Percentiles rank a stretch among this genome's conserved stretches.
phyloP scores from a whole-genome alignment of 2,329 filamentous ascomycete genomes.

The Colletotrichum ledebouriae region DNA sequence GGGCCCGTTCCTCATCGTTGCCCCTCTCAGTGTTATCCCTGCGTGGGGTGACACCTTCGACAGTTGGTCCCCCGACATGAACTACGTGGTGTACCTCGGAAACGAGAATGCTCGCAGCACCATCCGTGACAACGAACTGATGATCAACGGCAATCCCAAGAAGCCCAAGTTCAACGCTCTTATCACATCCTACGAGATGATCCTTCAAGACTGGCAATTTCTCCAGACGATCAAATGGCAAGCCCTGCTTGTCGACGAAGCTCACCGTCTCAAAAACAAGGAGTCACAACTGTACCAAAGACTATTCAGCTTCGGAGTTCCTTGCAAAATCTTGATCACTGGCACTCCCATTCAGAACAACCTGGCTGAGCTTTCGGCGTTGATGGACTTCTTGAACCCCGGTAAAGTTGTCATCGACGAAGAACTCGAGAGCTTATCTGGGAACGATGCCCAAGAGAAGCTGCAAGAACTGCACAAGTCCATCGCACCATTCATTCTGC shows the following conservation, averaged over 20 bases:
- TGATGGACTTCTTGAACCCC: constrained; percentile 98
- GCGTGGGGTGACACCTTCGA: constrained; percentile 99
- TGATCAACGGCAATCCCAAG: constrained; percentile 86
- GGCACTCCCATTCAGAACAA: constrained; percentile 99
- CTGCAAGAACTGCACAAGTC: constrained; percentile 86
- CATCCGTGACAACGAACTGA: constrained; percentile 90
- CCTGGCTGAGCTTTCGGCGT: constrained; percentile 87
- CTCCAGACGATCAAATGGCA: constrained; percentile 96
- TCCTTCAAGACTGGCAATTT: constrained; percentile 86
- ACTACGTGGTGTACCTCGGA: constrained; percentile 97
- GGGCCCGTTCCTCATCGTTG: constrained; percentile 96
- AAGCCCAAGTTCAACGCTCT: constrained; percentile 98
- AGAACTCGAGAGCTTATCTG: constrained; percentile 84
- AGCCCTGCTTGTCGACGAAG: constrained; percentile 95
- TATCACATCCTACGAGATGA: constrained; percentile 97
- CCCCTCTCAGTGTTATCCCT: constrained; percentile 95
- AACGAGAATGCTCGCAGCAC: constrained; percentile 87
- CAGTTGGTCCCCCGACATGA: constrained; percentile 93
- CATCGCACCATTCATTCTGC: constrained; percentile 94
- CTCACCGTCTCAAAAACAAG: constrained; percentile 95
- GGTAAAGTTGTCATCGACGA: constrained; percentile 92
- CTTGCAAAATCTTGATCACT: constrained; percentile 92
- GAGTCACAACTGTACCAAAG: constrained; percentile 94
- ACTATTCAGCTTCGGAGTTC: constrained; percentile 86
- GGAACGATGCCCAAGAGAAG: constrained; percentile 87